phyloP scores from a whole-genome alignment of 768 basidiomycete species.

The Phylloporus sp. region DNA sequence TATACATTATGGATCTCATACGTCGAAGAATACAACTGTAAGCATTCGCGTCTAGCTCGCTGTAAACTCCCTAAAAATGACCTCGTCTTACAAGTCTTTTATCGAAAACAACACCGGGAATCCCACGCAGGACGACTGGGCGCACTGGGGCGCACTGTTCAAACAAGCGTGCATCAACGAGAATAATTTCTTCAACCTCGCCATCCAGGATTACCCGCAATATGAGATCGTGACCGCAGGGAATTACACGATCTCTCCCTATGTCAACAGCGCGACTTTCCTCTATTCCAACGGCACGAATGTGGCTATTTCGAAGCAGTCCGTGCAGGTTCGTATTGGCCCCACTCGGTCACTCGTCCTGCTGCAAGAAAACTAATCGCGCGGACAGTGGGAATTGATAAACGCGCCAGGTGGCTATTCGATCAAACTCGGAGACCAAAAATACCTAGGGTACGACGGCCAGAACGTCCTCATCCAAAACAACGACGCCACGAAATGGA shows the following conservation, averaged over 20 bases:
- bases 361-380: not conserved
- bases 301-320: not conserved
- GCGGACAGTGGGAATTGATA: not conserved
- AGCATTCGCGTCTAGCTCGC: not conserved
- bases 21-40: not conserved
- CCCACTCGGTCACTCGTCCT: not conserved
- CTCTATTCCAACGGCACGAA: too few species aligned
- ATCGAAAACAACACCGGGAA: not conserved
- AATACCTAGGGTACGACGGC: not conserved
- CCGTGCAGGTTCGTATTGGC: not conserved
- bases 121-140: not conserved
- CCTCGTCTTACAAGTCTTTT: not conserved
- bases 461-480: not conserved
- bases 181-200: not conserved
- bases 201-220: not conserved
- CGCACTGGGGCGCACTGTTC: not conserved
- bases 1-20: not conserved
- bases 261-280: not conserved
- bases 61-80: not conserved
- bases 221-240: not conserved
- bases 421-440: not conserved
- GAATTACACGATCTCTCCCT: not conserved
- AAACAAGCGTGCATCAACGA: not conserved
- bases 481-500: not conserved
- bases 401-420: not conserved